phyloP scores from a whole-genome alignment of 2,329 filamentous ascomycete genomes.

The Venturia carpophila region DNA sequence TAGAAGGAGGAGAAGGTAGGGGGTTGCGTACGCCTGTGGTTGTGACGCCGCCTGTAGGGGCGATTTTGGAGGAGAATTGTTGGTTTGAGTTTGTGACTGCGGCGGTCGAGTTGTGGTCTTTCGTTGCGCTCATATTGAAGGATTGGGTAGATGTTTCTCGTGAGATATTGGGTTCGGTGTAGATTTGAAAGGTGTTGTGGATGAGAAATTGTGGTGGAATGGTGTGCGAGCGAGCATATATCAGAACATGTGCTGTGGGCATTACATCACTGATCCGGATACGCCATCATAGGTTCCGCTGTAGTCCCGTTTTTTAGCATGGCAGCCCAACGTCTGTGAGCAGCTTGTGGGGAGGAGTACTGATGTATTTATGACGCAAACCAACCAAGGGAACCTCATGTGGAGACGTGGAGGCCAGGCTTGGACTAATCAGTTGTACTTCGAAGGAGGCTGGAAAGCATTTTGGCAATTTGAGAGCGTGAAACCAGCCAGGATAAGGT shows the following conservation, averaged over 20 bases:
- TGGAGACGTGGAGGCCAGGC: no score
- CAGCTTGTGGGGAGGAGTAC: not conserved
- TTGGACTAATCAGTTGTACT: no score
- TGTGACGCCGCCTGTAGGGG: not conserved
- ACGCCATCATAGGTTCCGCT: conserved; percentile 2
- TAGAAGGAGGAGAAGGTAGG: no score
- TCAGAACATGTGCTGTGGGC: not conserved
- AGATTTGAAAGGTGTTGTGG: not conserved
- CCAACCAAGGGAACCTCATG: not conserved
- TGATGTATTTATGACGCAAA: conserved; percentile 3
- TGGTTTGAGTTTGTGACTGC: not conserved
- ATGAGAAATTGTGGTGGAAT: not conserved
- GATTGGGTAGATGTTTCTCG: not conserved
- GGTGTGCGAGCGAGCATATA: not conserved
- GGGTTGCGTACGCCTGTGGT: conserved; percentile 11
- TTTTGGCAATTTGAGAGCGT: no score
- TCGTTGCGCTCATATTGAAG: conserved; percentile 5
- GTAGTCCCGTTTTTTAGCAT: not conserved
- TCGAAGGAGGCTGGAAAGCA: no score
- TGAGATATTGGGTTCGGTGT: not conserved
- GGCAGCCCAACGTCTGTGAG: not conserved
- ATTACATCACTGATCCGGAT: conserved; percentile 8
- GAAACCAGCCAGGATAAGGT: no score
- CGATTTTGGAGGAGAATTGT: conserved; percentile 6
- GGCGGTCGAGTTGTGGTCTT: conserved; percentile 1